Base-by-base conservation (phyloP, 768 basidiomycete genomes). In the Chalciporus piperatus region DNA sequence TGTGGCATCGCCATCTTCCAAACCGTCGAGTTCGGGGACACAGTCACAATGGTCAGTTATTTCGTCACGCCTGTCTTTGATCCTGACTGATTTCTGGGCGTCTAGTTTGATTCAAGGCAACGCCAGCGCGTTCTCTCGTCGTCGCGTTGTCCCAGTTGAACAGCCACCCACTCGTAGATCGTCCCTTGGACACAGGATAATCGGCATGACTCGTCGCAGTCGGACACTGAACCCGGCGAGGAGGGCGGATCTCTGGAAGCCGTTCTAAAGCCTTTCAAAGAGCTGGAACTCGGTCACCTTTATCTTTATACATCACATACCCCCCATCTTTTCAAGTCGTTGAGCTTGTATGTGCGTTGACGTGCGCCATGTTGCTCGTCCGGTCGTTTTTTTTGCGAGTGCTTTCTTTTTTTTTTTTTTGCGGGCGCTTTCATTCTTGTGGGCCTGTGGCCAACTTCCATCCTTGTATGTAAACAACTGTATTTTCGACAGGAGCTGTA, bases 21-120 rank as follows among this genome's bases (percentile, higher is more conserved):
- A 42, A 1, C 20, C 56, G 6, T 47, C 60, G 0, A 19, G 27
- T 20, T 33, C 27, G 30, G 30, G 30, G 9, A 14, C 56, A 12
- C 17, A 22, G 17, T 47, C 62, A 17, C 23, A 51, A 33, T 66
- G 61, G 60, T 61, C 3, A 12, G 58, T 45, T 27, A 43, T 23
- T 41, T 22, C n/a, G n/a, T 48, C n/a, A 12, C 54, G 19, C 20
- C 28, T 8, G n/a, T n/a, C 22, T 9, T 27, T 37, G 17, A 14
- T 47, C n/a, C 30, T 46, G 14, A 56, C 33, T 16, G 20, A 7
- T 41, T 11, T 44, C 16, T 17, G 16, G 4, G 13, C 11, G 19
- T 37, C 20, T 37, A 56, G 60, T 16, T n/a, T 4, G 6, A 51
- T n/a, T 11, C 55, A 41, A 27, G 44, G 54, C 23, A 42, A 6